A percentile compares a stretch with the other conserved stretches of the same genome.
Conservation (phyloP, 768 basidiomycete genomes). For the Phaeotremella fagi region DNA sequence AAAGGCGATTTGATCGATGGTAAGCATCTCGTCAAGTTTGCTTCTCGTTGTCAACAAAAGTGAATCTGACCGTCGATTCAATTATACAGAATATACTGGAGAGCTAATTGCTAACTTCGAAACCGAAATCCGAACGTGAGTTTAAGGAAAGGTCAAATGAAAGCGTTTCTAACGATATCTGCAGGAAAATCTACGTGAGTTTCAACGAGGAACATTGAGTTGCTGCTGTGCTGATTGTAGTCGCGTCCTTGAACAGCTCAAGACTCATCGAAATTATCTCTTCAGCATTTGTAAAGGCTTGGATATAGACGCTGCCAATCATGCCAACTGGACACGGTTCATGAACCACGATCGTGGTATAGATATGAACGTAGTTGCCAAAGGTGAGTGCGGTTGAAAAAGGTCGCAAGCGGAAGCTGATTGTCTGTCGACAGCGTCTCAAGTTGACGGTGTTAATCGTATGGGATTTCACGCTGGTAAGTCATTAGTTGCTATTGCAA, state of each 20-base stretch:
- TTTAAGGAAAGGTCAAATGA: conserved; percentile 1
- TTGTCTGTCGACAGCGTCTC: neutral
- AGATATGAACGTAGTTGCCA: neutral
- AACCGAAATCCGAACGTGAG: conserved; percentile 3
- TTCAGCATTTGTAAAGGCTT: conserved; percentile 4
- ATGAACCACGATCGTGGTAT: conserved; percentile 11
- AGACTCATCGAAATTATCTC: conserved; percentile 12
- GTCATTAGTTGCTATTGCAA: neutral
- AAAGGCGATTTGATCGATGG: conserved; percentile 3
- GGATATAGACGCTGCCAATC: conserved; percentile 10
- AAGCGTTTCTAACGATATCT: neutral
- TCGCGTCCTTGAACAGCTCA: conserved; percentile 1
- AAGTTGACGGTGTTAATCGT: neutral
- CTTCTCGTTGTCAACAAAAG: too few relatives aligned
- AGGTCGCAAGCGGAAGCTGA: too few relatives aligned
- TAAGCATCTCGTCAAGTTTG: neutral
- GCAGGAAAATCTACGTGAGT: conserved; percentile 9
- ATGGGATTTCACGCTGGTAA: conserved; percentile 5
- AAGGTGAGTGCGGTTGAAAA: too few relatives aligned
- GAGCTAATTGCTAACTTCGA: too few relatives aligned
- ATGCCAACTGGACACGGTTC: conserved; percentile 11
- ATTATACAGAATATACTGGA: conserved; percentile 21
- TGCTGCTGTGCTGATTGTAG: too few relatives aligned
- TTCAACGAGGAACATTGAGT: neutral
- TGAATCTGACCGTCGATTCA: neutral